These are phyloP conservation scores for Septoria linicola DNA, from an alignment of 2,329 filamentous ascomycete species.

Conservation along the genomic window DNA sequence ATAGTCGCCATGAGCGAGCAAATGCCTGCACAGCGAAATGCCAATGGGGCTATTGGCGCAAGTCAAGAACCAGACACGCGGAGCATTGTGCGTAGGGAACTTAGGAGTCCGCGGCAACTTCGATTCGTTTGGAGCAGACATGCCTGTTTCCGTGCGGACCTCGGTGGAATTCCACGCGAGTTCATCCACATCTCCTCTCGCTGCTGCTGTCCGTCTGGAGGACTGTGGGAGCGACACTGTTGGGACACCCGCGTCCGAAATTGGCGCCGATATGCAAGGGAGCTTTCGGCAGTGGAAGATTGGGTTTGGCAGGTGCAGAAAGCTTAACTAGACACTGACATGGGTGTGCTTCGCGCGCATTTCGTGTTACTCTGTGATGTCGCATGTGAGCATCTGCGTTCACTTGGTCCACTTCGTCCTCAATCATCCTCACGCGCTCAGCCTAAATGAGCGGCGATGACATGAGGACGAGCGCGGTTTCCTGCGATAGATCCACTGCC, in stretches of 20 bases:
- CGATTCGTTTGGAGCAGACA: slow-evolving; percentile 30
- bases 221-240: not conserved
- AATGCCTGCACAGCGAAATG: slow-evolving; percentile 74
- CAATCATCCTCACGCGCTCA: too few species aligned
- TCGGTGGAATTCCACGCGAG: not conserved
- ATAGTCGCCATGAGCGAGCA: slow-evolving; percentile 88
- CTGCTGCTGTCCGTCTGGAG: not conserved
- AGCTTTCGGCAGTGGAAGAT: not conserved
- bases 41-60: slow-evolving; percentile 81
- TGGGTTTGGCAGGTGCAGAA: slow-evolving; percentile 7
- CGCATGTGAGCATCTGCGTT: too few species aligned
- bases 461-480: too few species aligned
- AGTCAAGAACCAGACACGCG: slow-evolving; percentile 90
- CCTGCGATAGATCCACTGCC: too few species aligned
- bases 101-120: slow-evolving; percentile 44
- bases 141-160: slow-evolving; percentile 5
- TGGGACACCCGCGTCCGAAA: slow-evolving; percentile 6
- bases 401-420: too few species aligned
- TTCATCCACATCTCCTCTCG: not conserved
- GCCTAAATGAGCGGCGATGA: too few species aligned
- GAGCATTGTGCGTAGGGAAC: slow-evolving; percentile 62
- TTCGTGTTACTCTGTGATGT: not conserved
- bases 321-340: not conserved
- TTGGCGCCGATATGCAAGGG: slow-evolving; percentile 11
- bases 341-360: not conserved